Evolutionary conservation across 2,329 filamentous ascomycete genomes (phyloP), one percentile per base, ranked within the genome.

Genomic region (Fusarium coffeatum): DNA sequence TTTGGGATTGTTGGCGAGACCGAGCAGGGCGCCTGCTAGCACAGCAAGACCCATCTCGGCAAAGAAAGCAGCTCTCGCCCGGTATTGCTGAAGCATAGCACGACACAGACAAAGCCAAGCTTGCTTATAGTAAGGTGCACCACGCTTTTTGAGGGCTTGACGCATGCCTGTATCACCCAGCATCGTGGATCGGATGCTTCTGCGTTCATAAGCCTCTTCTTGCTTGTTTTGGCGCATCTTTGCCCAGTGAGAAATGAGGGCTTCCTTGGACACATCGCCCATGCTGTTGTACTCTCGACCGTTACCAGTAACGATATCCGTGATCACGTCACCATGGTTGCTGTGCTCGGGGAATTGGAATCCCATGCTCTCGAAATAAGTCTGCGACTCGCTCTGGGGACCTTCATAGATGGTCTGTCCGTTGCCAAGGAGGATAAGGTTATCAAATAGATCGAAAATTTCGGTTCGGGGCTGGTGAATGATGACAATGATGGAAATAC

Each of bases 261-360:
- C 72, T n/a, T 84, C 79, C 30, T 84, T 84, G 34, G 81, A 82
- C 28, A 84, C 80, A 41, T 86, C 83, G 7, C 83, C 84, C 0
- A 72, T 73, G 6, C 64, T 70, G 66, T 86, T 86, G 76, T 88
- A 88, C 15, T 79, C 74, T 16, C 82, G 78, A 1, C 87, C 86
- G 66, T 88, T 86, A 5, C 87, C 87, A 0, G 86, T 87, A 70
- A 89, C 85, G 67, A 89, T 89, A 55, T 90, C 87, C n/a, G 87
- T 87, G 25, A 89, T 82, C 2, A 86, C 80, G 66, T 90, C 88
- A 11, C 85, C 87, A 8, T 82, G 83, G 67, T 90, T 90, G 46
- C 80, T 80, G 59, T 84, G 80, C 18, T 76, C 63, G 1, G 83
- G 83, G 61, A 89, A 87, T 0, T 75, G 71, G 74, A 85, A 89